Evolutionary conservation across 176 grass and related monocot species (phyloP).

Genomic region (Oryza longistaminata): DNA sequence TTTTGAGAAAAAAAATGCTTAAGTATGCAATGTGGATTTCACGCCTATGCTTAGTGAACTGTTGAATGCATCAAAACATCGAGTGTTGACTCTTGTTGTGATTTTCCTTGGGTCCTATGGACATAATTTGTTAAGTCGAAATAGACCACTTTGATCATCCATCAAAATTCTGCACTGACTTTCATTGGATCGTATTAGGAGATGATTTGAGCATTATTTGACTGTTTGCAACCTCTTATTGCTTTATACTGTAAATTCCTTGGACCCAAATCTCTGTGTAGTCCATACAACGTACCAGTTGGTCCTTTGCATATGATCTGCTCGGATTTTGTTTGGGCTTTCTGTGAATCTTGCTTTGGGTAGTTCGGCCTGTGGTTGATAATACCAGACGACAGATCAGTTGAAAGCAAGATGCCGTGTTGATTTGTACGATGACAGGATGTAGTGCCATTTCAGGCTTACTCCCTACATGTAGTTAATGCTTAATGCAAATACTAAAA

Average conservation of each 20-base stretch:
- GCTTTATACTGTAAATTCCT: neutral
- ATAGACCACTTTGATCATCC: neutral
- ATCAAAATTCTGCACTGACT: neutral
- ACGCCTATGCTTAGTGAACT: neutral
- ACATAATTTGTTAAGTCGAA: neutral
- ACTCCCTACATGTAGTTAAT: neutral
- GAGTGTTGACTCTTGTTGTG: neutral
- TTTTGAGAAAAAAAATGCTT: neutral
- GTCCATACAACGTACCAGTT: neutral
- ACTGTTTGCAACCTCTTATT: neutral
- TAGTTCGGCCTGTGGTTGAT: neutral
- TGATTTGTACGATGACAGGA: neutral
- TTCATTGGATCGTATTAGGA: neutral
- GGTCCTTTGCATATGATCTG: neutral
- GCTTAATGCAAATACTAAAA: neutral
- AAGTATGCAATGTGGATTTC: neutral
- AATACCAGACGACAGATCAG: neutral
- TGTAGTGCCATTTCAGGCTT: neutral
- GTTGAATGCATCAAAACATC: neutral
- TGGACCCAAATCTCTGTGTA: neutral
- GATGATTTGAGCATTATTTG: neutral
- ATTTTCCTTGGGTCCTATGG: neutral
- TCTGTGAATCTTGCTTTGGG: conserved; percentile 1
- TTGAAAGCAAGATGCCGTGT: neutral
- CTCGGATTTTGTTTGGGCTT: neutral